Base-by-base conservation (phyloP, 352 stramenopile species). In the Phytophthora sp. region DNA sequence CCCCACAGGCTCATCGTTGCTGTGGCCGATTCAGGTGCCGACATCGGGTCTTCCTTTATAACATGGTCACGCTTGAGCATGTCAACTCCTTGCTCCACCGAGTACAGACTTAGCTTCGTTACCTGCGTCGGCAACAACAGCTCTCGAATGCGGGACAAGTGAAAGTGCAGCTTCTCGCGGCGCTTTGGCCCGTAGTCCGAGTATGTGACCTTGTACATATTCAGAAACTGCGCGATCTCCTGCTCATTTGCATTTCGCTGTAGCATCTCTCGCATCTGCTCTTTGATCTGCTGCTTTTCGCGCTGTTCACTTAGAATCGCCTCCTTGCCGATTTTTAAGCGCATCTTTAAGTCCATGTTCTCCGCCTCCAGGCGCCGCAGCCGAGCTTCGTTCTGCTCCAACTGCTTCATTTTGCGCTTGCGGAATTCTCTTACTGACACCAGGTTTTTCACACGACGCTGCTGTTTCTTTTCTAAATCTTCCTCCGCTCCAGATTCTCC, bases 201-300 rank as follows among this genome's bases (percentile, higher is more conserved):
- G 72, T 93, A 91, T 38, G 80, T 91, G 44, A 88, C 69, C 66
- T 89, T 89, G 72, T 93, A 93, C 79, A 90, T 87, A 54, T 93
- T 87, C 24, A 93, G 70, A 52, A 91, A 93, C 45, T 77, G 76
- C 48, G 82, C 84, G 48, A 93, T 83, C 60, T 91, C 84, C 30
- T 87, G 77, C 55, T 91, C 82, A 27, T 77, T 79, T 3, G 84
- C 84, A 57, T 81, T 79, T 8, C 76, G 80, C 66, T 87, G 71
- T 21, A 93, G 71, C 79, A 93, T 82, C 49, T 88, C 77, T 11
- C 78, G 73, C 82, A 93, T 91, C 59, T 91, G 81, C 35, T 93
- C 77, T 55, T 91, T 93, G 54, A 91, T 90, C 53, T 84, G 75
- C 27, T 88, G 62, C 69, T 91, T 93, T 51, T 93, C 84, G 21